phyloP scores from a whole-genome alignment of 768 basidiomycete species.

The Roridomyces roridus region DNA sequence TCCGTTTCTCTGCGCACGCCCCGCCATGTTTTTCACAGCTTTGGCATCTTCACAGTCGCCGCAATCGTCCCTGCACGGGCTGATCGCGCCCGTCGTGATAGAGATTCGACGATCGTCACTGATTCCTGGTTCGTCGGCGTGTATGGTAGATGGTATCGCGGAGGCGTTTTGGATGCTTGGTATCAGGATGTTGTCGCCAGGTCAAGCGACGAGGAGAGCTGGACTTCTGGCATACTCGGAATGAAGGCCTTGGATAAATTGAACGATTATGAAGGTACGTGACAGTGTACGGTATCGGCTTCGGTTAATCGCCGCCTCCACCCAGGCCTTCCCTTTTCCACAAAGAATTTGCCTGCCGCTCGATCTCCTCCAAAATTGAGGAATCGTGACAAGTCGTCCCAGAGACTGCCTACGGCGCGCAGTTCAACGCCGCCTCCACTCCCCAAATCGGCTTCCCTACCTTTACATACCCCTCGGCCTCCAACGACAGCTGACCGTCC shows the following conservation, averaged over 20 bases:
- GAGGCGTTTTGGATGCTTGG: constrained; percentile 82
- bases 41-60: constrained; percentile 88
- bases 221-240: constrained; percentile 78
- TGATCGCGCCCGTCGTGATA: constrained; percentile 38
- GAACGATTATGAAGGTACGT: constrained; percentile 68
- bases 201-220: constrained; percentile 73
- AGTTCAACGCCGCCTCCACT: constrained; percentile 84
- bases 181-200: constrained; percentile 71
- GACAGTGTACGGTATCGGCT: constrained; percentile 25
- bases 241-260: constrained; percentile 76
- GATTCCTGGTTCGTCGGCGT: constrained; percentile 92
- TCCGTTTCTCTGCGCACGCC: constrained; percentile 93
- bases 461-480: constrained; percentile 68
- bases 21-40: constrained; percentile 83
- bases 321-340: constrained; percentile 58
- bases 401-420: constrained; percentile 52
- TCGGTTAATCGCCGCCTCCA: constrained; percentile 15
- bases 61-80: constrained; percentile 63
- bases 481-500: constrained; percentile 39
- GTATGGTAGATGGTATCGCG: constrained; percentile 92
- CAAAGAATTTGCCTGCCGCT: constrained; percentile 51
- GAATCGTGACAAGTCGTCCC: constrained; percentile 62
- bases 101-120: constrained; percentile 59
- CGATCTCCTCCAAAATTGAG: constrained; percentile 62
- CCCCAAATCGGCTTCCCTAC: constrained; percentile 81